These are phyloP conservation scores for Furculomyces boomerangus DNA, from an alignment of 371 early-diverging fungal genomes.

Conservation along the genomic window DNA sequence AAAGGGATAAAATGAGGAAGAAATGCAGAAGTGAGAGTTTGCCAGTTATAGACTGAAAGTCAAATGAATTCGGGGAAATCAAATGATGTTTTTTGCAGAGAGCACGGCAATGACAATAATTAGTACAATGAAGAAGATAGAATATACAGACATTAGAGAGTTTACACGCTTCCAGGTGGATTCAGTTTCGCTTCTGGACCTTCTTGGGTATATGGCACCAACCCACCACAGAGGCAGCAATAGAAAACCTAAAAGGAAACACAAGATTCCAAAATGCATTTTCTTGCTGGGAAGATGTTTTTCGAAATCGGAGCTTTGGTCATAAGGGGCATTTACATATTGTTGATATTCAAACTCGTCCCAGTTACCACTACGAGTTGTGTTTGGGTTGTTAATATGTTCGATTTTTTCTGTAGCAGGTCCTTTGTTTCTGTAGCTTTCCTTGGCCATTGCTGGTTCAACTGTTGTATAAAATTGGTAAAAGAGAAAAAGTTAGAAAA, in stretches of 20 bases:
- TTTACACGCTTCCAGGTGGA: constrained; percentile 21
- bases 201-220: constrained; percentile 17
- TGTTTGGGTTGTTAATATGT: background rate
- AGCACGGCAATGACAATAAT: background rate
- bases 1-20: too few relatives aligned
- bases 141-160: constrained; percentile 20
- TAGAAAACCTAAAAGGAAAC: constrained; percentile 14
- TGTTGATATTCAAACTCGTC: background rate
- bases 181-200: constrained; percentile 6
- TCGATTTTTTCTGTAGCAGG: background rate
- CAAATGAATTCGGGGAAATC: too few relatives aligned
- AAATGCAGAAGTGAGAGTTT: too few relatives aligned
- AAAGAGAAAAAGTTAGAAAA: too few relatives aligned
- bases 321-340: background rate
- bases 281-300: background rate
- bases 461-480: too few relatives aligned
- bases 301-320: background rate
- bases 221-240: constrained; percentile 23
- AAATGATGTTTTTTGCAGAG: background rate
- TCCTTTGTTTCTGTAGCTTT: background rate
- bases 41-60: too few relatives aligned
- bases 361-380: background rate
- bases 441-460: background rate
- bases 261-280: background rate
- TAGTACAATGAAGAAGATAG: background rate